These are phyloP conservation scores for Phytophthora tentaculata DNA, from an alignment of 352 stramenopile species.

Conservation along the genomic window DNA sequence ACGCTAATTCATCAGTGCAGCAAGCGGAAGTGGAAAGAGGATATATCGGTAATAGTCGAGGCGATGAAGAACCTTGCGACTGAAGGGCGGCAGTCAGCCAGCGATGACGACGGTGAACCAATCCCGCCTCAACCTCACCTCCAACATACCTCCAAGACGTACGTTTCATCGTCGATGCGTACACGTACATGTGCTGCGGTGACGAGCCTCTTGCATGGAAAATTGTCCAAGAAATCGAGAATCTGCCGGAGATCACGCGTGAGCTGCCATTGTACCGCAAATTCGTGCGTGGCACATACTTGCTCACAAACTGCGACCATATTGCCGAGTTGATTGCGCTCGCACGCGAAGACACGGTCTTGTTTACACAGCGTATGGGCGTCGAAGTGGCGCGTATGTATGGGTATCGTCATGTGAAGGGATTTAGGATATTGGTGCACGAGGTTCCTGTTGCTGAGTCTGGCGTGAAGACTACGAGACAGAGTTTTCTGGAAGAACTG, in stretches of 20 bases:
- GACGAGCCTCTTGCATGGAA: slow-evolving; percentile 68
- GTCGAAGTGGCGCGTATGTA: slow-evolving; percentile 73
- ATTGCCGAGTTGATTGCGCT: slow-evolving; percentile 58
- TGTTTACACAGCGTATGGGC: slow-evolving; percentile 70
- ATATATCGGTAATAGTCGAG: slow-evolving; percentile 63
- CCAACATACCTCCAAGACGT: slow-evolving; percentile 66
- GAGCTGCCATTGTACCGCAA: slow-evolving; percentile 71
- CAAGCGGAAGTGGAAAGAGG: slow-evolving; percentile 85
- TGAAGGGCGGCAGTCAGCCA: slow-evolving; percentile 43
- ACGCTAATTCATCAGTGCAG: slow-evolving; percentile 84
- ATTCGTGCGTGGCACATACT: slow-evolving; percentile 71
- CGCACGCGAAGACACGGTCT: slow-evolving; percentile 53
- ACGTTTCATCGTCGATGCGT: slow-evolving; percentile 75
- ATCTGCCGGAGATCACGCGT: slow-evolving; percentile 44
- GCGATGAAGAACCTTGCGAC: slow-evolving; percentile 58
- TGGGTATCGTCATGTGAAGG: slow-evolving; percentile 55
- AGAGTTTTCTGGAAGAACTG: slow-evolving; percentile 67
- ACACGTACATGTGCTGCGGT: slow-evolving; percentile 73
- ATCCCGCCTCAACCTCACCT: slow-evolving; percentile 65
- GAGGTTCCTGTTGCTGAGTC: slow-evolving; percentile 39
- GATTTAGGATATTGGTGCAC: slow-evolving; percentile 54
- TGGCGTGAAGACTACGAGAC: slow-evolving; percentile 36
- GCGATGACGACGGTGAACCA: slow-evolving; percentile 5
- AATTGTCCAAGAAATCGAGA: slow-evolving; percentile 54
- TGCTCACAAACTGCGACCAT: slow-evolving; percentile 67